Evolutionary conservation across 768 basidiomycete species (phyloP), one percentile per base, ranked within the genome.

Genomic region (Ephemerocybe angulata): DNA sequence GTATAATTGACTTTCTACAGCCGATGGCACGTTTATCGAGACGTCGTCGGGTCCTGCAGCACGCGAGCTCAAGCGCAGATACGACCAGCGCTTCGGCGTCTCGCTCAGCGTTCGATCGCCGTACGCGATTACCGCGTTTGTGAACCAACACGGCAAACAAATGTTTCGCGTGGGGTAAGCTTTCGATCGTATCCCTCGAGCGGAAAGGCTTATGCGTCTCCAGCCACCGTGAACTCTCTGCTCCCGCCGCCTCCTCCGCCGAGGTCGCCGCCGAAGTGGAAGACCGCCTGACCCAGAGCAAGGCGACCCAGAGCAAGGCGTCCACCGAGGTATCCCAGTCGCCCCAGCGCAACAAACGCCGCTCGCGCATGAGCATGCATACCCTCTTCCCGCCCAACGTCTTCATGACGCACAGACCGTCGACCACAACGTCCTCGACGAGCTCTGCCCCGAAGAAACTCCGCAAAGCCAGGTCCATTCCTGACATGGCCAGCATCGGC

Each of bases 121-220:
- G 2, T 93, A 86, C 65, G 84, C 84, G 35, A 88, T 90, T 62
- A 91, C 89, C n/a, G 85, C 85, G 7, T 85, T 88, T 62, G 79
- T 87, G 46, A 91, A 89, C 65, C 88, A 90, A 65, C 84, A 88
- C 69, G 90, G 90, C 51, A 84, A 83, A 62, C 77, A 80, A 65
- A 82, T 88, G 77, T 91, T 76, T 70, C 86, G 90, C 47, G 79
- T 93, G 42, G 84, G 88, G 89, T 90, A 57, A 68, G 85, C 79
- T 28, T 38, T 41, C 11, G 48, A 13, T 27, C 22, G 17, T 44
- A 37, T 52, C 43, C 28, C 35, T 47, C 8, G n/a, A n/a, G n/a
- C n/a, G n/a, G n/a, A 53, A 49, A 53, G 21, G 50, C 46, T 50
- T 30, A 38, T 42, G 48, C 46, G 44, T 62, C 46, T 21, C 58